Evolutionary conservation across 768 basidiomycete genomes (phyloP).

Genomic region (Hygrophoropsis aurantiaca): DNA sequence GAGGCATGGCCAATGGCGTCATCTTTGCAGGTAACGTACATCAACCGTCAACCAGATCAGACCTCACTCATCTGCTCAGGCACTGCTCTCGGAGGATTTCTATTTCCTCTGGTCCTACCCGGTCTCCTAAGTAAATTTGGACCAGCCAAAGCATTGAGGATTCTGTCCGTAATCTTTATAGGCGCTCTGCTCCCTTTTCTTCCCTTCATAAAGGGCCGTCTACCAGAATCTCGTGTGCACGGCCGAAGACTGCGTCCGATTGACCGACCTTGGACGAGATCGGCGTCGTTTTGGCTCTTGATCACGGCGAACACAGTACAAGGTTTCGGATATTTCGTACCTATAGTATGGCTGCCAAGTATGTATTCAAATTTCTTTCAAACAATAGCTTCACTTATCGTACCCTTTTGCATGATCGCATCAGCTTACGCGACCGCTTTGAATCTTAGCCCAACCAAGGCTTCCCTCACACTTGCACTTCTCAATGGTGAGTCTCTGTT

Average conservation of each 20-base stretch:
- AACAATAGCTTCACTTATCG: neutral
- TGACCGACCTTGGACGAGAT: conserved; percentile 16
- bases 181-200: conserved; percentile 21
- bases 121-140: conserved; percentile 23
- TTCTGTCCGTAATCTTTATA: conserved; percentile 20
- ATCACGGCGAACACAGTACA: conserved; percentile 23
- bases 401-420: neutral
- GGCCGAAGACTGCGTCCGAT: conserved; percentile 16
- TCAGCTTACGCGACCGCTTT: conserved; percentile 26
- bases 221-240: conserved; percentile 22
- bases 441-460: conserved; percentile 15
- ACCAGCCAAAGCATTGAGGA: conserved; percentile 19
- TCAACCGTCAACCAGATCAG: neutral
- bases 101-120: conserved; percentile 26
- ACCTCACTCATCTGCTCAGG: conserved; percentile 8
- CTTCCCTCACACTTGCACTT: conserved; percentile 22
- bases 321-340: conserved; percentile 25
- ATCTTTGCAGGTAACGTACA: conserved; percentile 22
- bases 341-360: conserved; percentile 28
- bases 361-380: neutral
- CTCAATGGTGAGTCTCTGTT: conserved; percentile 21
- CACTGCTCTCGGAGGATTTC: conserved; percentile 26
- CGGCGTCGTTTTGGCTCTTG: conserved; percentile 22
- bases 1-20: conserved; percentile 32
- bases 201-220: conserved; percentile 24